Base-by-base conservation (phyloP, 352 stramenopile species). In the Peronospora destructor region DNA sequence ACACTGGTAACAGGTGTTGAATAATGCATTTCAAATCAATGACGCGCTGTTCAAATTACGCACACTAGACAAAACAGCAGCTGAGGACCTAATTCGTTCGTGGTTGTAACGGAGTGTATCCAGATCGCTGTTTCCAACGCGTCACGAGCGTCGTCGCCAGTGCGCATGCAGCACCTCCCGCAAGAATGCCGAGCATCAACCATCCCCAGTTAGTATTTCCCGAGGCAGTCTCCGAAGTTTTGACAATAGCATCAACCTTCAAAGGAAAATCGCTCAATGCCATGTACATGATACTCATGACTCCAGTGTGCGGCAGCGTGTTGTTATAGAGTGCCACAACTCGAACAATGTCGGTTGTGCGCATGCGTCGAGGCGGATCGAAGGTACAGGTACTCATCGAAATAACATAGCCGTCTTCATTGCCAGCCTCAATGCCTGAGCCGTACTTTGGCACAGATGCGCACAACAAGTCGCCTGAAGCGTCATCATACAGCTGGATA, bases 241-340 rank as follows among this genome's bases (percentile, higher is more conserved):
- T 59, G 26, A 53, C 29, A 7, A 59, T 44, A 25, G 39, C 56
- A 12, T 49, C 19, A 40, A 55, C 10, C 8, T 61, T 40, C 13
- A 64, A 42, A 34, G 58, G 57, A 45, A 84, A 76, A 49, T 91
- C 76, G 41, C 71, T 74, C 10, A 88, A 59, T 25, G 75, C 79
- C 39, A 91, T 44, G 66, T 88, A 91, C 69, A 85, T 76, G 10
- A 91, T 51, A 43, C 73, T 85, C 79, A 91, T 91, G 5, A 76
- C 79, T 34, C 79, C 79, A 23, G 79, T 87, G 59, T 88, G 79
- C 32, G 74, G 58, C 32, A 81, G 16, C 29, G 79, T 88, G 65
- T 85, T 88, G 73, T 91, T 88, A 66, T 87, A 91, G 12, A 87
- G 66, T 14, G 79, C 70, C 3, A 91, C 76, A 48, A 91, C 56